Base-by-base conservation (phyloP, 140 eudicot species). In the Cichorium intybus region DNA sequence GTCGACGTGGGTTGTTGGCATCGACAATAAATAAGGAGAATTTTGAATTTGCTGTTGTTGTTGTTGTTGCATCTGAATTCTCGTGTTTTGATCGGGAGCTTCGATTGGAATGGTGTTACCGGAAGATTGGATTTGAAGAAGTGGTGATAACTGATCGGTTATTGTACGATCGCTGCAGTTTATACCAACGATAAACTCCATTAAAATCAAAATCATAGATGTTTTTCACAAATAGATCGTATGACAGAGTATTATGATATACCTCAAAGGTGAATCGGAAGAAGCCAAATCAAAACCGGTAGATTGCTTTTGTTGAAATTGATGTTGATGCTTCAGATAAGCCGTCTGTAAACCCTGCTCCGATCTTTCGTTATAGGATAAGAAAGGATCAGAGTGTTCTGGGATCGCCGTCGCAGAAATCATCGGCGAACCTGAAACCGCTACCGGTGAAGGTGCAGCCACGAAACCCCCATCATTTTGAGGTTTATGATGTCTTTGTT, bases 191-290 rank as follows among this genome's bases (percentile, higher is more conserved):
- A 68, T 28, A 16, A 64, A 41, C 56, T 52, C 26, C 26, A 56
- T 60, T 67, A 52, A 55, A 76, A 73, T 67, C 68, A 24, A 15
- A 27, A 17, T 41, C 37, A 47, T n/a, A 12, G 12, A 8, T 34
- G 1, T 3, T 43, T 41, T 41, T 41, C 9, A 17, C 24, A 17
- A 49, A 20, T 22, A 49, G 24, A 20, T 49, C 3, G 27, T 47
- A 20, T 18, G 28, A 24, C 26, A 9, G 3, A 56, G 66, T 28
- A 64, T 27, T 24, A 63, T 39, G 20, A n/a, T n/a, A 21, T 81
- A 87, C 96, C 96, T 88, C 28, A 88, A 84, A 49, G 77, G 77
- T 5, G 93, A 88, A 70, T 81, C 88, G 23, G 86, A 81, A 29
- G 95, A 83, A 69, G 75, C 71, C 75, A 79, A 77, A 53, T 87